Percentiles rank a stretch among this genome's conserved stretches.
Conservation (phyloP, 2,329 filamentous ascomycete species). For the Cucurbitaria berberidis region DNA sequence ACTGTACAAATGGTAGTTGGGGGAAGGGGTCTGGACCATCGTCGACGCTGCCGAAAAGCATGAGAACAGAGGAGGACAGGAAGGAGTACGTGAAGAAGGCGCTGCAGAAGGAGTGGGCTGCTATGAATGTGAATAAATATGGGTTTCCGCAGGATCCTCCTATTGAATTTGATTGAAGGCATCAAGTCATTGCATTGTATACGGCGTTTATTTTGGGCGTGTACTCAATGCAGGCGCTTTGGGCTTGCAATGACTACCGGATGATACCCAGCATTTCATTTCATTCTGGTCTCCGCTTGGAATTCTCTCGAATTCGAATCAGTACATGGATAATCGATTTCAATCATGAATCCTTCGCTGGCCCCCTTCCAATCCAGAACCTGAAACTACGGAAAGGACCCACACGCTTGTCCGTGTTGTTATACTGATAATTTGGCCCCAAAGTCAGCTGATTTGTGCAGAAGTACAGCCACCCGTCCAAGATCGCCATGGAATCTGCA, state of each 20-base stretch:
- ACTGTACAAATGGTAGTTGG: slow-evolving; percentile 1
- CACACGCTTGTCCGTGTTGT: slow-evolving; percentile 46
- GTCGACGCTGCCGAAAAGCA: slow-evolving; percentile 15
- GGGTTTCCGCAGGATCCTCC: slow-evolving; percentile 5
- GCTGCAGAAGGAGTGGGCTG: slow-evolving; percentile 25
- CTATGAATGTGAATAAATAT: slow-evolving; percentile 12
- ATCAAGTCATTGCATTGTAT: not conserved
- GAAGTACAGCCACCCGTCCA: slow-evolving; percentile 53
- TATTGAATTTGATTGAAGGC: slow-evolving; percentile 3
- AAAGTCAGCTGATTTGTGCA: slow-evolving; percentile 52
- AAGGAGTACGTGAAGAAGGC: slow-evolving; percentile 22
- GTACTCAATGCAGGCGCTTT: not conserved
- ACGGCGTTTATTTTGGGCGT: not conserved
- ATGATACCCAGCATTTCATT: not conserved
- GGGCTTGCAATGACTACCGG: not conserved
- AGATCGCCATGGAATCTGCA: slow-evolving; percentile 51
- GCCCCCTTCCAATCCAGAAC: slow-evolving; percentile 46
- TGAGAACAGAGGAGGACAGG: slow-evolving; percentile 24
- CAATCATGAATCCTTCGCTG: slow-evolving; percentile 29
- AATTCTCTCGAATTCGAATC: not conserved
- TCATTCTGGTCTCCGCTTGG: not conserved
- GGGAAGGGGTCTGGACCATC: not conserved
- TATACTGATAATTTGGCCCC: slow-evolving; percentile 47
- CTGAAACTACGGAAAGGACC: slow-evolving; percentile 48
- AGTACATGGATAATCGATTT: not conserved